Evolutionary conservation across 176 grass and related monocot species (phyloP), one percentile per base, ranked within the genome.

Genomic region (Eragrostis curvula): DNA sequence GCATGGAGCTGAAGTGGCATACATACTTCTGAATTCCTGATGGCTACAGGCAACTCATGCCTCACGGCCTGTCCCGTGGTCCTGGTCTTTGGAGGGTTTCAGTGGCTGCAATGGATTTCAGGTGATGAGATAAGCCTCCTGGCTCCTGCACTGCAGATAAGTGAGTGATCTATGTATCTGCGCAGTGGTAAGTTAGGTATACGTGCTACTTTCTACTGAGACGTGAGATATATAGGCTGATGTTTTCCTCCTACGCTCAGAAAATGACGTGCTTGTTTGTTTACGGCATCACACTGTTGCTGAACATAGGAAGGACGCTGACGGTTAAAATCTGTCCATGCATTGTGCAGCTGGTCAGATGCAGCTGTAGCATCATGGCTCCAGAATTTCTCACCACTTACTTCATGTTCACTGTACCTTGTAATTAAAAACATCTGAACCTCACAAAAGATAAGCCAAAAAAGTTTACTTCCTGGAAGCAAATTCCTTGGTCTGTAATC

Each of bases 401-500:
- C 18, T 69, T 50, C 56, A 18, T 12, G 30, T 39, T 77, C 78
- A 72, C 66, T 59, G 70, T 39, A 41, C 42, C 24, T 40, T 49
- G 71, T 76, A 24, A 59, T 24, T 25, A 76, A 75, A 85, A 66
- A 48, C 5, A 12, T 21, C 29, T 41, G 53, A 40, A 78, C 25
- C 75, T 32, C 2, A 42, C 24, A 8, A 17, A 45, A 24, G 83
- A 85, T 72, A 89, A 58, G 72, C 66, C 36, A 72, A 65, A 29
- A 76, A 71, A n/a, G 63, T 39, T 77, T 77, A 89, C 71, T 56
- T 81, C 65, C 48, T 12, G 71, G 36, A 21, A 46, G 63, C 87
- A 81, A 70, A 56, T 85, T 85, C 65, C 58, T 85, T 49, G 72
- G 78, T 70, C 78, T 23, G 47, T 64, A 81, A 81, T 81, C 36